A percentile compares a stretch with the other conserved stretches of the same genome.
phyloP scores from a whole-genome alignment of 257 asterid genomes.

The Schizonepeta tenuifolia region DNA sequence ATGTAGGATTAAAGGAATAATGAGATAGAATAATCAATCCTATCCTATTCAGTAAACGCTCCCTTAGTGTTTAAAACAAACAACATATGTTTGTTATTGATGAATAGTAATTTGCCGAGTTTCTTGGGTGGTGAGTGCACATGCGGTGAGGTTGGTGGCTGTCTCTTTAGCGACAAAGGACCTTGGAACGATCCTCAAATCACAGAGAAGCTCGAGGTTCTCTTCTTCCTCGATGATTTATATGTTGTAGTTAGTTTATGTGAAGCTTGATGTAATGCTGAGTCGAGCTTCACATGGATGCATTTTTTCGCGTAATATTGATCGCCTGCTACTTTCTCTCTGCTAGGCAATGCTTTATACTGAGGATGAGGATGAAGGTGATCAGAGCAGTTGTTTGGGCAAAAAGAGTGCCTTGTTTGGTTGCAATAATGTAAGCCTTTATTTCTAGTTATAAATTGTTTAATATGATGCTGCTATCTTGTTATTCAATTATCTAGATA shows the following conservation, averaged over 20 bases:
- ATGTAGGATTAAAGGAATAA: too few relatives aligned
- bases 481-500: background rate
- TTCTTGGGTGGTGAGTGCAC: constrained; percentile 75
- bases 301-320: background rate
- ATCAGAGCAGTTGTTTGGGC: background rate
- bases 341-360: constrained; percentile 48
- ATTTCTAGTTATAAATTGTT: background rate
- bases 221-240: background rate
- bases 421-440: constrained; percentile 43
- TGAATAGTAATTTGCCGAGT: constrained; percentile 64
- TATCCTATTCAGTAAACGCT: too few relatives aligned
- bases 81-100: too few relatives aligned
- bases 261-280: background rate
- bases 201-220: constrained; percentile 53
- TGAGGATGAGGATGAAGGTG: constrained; percentile 38
- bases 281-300: constrained; percentile 5
- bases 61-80: background rate
- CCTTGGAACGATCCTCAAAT: constrained; percentile 79
- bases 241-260: background rate
- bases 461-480: background rate
- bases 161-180: constrained; percentile 72
- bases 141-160: constrained; percentile 59
- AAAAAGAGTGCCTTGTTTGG: constrained; percentile 28
- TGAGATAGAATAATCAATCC: too few relatives aligned
- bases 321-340: too few relatives aligned